Evolutionary conservation across 371 early-diverging fungal species (phyloP).

Genomic region (Mortierella sp.): DNA sequence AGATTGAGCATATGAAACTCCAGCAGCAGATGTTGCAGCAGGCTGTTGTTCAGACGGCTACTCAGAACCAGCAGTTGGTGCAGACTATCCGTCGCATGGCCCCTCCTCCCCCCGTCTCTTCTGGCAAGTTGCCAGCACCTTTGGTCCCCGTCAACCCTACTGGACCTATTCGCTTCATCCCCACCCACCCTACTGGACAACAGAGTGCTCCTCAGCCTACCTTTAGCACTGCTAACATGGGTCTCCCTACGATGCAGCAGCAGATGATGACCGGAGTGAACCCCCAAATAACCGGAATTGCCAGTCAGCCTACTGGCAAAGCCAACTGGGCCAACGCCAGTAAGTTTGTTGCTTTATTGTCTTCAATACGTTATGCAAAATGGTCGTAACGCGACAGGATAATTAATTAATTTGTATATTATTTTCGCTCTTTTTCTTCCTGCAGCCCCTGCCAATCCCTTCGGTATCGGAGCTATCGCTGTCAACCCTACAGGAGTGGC

Average conservation of each 20-base stretch:
- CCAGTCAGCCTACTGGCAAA: conserved; percentile 62
- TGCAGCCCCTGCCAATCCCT: conserved; percentile 67
- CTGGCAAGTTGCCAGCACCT: conserved; percentile 37
- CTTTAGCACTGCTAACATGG: conserved; percentile 42
- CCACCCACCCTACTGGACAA: conserved; percentile 52
- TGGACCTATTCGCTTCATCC: conserved; percentile 46
- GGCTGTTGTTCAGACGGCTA: conserved; percentile 52
- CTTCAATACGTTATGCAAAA: not conserved
- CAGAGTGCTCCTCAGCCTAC: conserved; percentile 29
- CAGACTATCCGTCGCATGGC: conserved; percentile 45
- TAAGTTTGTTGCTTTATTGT: conserved; percentile 36
- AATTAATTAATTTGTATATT: not conserved
- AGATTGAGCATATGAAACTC: conserved; percentile 47
- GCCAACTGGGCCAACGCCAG: conserved; percentile 68
- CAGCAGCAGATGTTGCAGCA: conserved; percentile 50
- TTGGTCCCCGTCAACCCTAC: conserved; percentile 53
- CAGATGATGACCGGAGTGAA: conserved; percentile 47
- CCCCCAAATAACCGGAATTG: conserved; percentile 52
- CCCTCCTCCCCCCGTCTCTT: conserved; percentile 45
- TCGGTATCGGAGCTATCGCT: conserved; percentile 60
- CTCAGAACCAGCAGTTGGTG: conserved; percentile 48
- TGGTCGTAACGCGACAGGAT: too few species aligned
- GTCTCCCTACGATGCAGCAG: conserved; percentile 46
- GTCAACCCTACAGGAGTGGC: conserved; percentile 45
- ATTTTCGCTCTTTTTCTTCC: not conserved